Evolutionary conservation across 108 stramenopile species (phyloP), one percentile per base, ranked within the genome.

Genomic region (Nitzschia inconspicua): DNA sequence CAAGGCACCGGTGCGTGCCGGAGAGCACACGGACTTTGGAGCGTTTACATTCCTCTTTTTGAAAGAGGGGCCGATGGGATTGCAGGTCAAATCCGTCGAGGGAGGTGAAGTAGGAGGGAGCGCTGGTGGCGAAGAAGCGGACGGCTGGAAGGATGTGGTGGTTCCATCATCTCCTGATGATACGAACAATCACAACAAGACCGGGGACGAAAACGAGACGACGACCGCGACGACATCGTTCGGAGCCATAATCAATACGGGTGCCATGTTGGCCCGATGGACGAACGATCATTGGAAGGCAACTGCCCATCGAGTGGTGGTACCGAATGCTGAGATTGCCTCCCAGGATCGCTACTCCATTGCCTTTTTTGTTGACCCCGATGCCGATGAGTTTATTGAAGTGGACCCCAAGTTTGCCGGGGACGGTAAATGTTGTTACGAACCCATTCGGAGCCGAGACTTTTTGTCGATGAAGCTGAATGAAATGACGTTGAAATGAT

Each of bases 221-320:
- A 19, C 20, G 46, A 47, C 10, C 18, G 16, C n/a, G 19, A 51
- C 22, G 49, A 13, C 22, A 25, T n/a, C 47, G 13, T 63, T 40
- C 30, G 57, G 44, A 16, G 55, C 57, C 41, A 36, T 78, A 37
- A 49, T 79, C 52, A 76, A 83, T 57, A 69, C 74, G 10, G 82
- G 82, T 24, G 75, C 73, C 18, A 46, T 78, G 14, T 65, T 78
- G 65, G 71, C 73, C 22, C 44, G 74, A 11, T 70, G 67, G 77
- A 76, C 77, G 8, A 75, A 78, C 47, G 74, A 83, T 58, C 13
- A 49, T 11, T 79, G 77, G 77, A 35, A 50, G 22, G 76, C 82
- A 16, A 76, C 77, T 19, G 46, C 73, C 13, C 74, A 78, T 57
- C 57, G 77, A 18, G 73, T 77, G 18, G 44, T 79, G 60, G 61